Percentiles rank a stretch among this genome's conserved stretches.
phyloP scores from a whole-genome alignment of 225 moss, liverwort and hornwort species.

The Marchantia paleacea region DNA sequence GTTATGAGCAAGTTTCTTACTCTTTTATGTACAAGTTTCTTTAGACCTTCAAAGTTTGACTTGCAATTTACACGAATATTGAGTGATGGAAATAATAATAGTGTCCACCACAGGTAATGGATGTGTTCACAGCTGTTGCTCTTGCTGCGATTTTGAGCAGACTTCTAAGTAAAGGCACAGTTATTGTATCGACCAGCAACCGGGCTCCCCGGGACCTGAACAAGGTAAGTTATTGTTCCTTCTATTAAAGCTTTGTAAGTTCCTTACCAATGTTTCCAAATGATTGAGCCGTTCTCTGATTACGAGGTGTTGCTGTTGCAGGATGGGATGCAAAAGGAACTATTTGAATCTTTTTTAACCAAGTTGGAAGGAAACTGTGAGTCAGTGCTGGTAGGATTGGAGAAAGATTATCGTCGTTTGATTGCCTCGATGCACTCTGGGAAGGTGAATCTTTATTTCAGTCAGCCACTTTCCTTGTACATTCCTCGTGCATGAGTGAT shows the following conservation, averaged over 20 bases:
- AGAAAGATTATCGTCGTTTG: slow-evolving; percentile 74
- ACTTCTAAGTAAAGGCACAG: slow-evolving; percentile 69
- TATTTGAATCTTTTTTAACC: slow-evolving; percentile 63
- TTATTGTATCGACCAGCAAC: slow-evolving; percentile 91
- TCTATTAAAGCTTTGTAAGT: not conserved
- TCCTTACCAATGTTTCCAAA: not conserved
- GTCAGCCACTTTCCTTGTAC: not conserved
- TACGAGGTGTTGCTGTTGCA: slow-evolving; percentile 21
- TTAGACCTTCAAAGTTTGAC: not conserved
- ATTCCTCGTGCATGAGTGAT: not conserved
- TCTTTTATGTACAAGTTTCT: not conserved
- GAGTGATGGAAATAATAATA: not conserved
- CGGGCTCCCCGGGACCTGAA: slow-evolving; percentile 81
- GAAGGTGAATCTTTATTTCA: slow-evolving; percentile 30
- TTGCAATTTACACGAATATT: not conserved
- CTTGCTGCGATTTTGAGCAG: slow-evolving; percentile 75
- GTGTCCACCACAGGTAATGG: slow-evolving; percentile 58
- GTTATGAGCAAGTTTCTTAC: not conserved
- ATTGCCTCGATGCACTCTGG: slow-evolving; percentile 48
- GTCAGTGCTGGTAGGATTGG: slow-evolving; percentile 71
- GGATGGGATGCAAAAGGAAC: slow-evolving; percentile 87
- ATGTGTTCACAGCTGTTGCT: slow-evolving; percentile 92
- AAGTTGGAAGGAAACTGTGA: slow-evolving; percentile 72
- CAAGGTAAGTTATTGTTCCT: slow-evolving; percentile 44
- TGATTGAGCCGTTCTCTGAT: not conserved